A percentile compares a stretch with the other conserved stretches of the same genome.
phyloP scores from a whole-genome alignment of 495 filamentous ascomycete genomes.

The Penicillium daleae region DNA sequence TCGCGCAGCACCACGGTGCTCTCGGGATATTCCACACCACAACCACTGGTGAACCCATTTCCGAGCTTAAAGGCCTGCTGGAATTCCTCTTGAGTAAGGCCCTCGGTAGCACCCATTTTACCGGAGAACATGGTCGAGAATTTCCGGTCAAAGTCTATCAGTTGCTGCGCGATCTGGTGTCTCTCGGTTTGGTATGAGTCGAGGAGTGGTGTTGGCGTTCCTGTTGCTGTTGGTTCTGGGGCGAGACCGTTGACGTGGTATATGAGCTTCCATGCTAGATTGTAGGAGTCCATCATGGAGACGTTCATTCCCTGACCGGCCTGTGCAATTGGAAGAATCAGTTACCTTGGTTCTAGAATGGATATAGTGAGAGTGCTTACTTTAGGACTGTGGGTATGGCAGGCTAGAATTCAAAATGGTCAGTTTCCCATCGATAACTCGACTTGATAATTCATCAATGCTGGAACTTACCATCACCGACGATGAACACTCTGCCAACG shows the following conservation, averaged over 20 bases:
- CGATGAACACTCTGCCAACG: constrained; percentile 58
- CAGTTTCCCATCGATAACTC: neutral
- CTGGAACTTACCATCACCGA: constrained; percentile 50
- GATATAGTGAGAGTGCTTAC: constrained; percentile 48
- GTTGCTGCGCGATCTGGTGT: constrained; percentile 66
- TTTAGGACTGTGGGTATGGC: constrained; percentile 70
- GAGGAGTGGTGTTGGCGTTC: constrained; percentile 55
- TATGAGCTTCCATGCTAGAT: constrained; percentile 82
- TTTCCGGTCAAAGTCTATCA: constrained; percentile 72
- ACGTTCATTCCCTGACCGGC: constrained; percentile 90
- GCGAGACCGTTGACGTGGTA: constrained; percentile 66
- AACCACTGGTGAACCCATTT: constrained; percentile 50
- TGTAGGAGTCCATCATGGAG: constrained; percentile 78
- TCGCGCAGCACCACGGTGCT: constrained; percentile 38
- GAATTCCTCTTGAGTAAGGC: constrained; percentile 54
- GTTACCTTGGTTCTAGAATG: neutral
- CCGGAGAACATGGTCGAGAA: constrained; percentile 55
- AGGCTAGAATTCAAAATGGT: constrained; percentile 23
- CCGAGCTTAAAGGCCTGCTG: constrained; percentile 47
- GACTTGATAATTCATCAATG: neutral
- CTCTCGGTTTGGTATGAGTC: constrained; percentile 72
- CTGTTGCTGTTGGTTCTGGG: constrained; percentile 25
- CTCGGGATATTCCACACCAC: constrained; percentile 47
- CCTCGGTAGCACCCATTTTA: constrained; percentile 41
- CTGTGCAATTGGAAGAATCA: constrained; percentile 34